Evolutionary conservation across 768 basidiomycete genomes (phyloP), one percentile per base, ranked within the genome.

Genomic region (Termitomyces sp.): DNA sequence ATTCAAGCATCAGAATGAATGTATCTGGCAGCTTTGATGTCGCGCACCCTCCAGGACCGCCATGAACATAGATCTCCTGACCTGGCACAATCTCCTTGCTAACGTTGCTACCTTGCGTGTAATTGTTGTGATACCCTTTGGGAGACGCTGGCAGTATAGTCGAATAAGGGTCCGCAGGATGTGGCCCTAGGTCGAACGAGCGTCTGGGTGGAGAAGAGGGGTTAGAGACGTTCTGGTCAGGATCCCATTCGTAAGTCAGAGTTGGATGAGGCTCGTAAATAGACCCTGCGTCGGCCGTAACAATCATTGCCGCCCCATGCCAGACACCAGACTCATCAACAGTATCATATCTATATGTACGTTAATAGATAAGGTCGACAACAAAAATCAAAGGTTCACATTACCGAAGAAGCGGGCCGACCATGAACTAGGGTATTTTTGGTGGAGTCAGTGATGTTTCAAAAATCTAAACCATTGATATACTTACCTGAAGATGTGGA

Each of bases 281-380:
- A 1, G 89, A 92, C 15, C 89, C 89, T 22, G 83, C 77, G 67
- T 94, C 91, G 22, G 88, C 82, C 43, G 91, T 92, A 60, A 98
- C 93, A 53, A 98, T 79, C 70, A 99, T 72, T 11, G 85, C 91
- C 12, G 89, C 91, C 7, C 94, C 96, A 57, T 86, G 80, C 92
- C 94, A 99, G 33, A 94, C 73, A 16, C 85, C 83, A 22, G 82
- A 74, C 56, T 84, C 75, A 60, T 91, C 86, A 23, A 91, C 81
- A 0, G 94, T 98, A 65, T 98, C 94, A 64, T 93, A 98, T 39
- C 89, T 85, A 57, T 35, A 52, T 29, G 42, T 20, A 52, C 29
- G 9, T 29, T 29, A 43, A 23, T 52, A 29, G 48, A 53, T 42
- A 4, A 31, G 12, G 33, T 44, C 7, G 33, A 44, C 51, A 33